Percentiles rank a stretch among this genome's conserved stretches.
phyloP scores from a whole-genome alignment of 345 rosid species.

The Salix exigua region DNA sequence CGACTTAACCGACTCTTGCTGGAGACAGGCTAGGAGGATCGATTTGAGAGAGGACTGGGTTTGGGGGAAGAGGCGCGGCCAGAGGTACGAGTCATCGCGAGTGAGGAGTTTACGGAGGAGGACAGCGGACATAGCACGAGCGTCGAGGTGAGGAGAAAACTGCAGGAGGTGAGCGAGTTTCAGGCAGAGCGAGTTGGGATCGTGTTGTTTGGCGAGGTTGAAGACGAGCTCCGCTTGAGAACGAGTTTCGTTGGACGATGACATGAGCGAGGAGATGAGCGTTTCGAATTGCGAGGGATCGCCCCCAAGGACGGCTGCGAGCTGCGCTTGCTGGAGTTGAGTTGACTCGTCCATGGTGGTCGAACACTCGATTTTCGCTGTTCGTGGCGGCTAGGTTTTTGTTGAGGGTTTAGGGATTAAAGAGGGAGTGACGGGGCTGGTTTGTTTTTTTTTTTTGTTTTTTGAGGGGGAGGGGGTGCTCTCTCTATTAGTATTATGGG shows the following conservation, averaged over 20 bases:
- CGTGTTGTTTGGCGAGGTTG: conserved; percentile 84
- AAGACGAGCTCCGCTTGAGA: conserved; percentile 79
- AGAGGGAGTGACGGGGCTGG: background rate
- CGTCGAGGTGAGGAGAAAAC: conserved; percentile 64
- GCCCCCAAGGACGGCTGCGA: conserved; percentile 72
- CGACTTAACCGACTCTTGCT: conserved; percentile 71
- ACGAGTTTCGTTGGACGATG: conserved; percentile 90
- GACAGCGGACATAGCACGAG: conserved; percentile 89
- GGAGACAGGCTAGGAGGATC: conserved; percentile 62
- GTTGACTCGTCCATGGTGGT: conserved; percentile 66
- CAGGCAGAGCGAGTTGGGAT: conserved; percentile 79
- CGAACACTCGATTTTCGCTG: conserved; percentile 9
- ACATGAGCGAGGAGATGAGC: conserved; percentile 83
- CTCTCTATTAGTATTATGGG: too few relatives aligned
- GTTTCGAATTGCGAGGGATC: conserved; percentile 83
- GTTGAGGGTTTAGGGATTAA: background rate
- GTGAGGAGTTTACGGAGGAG: conserved; percentile 92
- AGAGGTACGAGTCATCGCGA: conserved; percentile 80
- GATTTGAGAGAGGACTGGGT: conserved; percentile 88
- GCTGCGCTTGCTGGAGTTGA: conserved; percentile 75
- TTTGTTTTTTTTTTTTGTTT: too few relatives aligned
- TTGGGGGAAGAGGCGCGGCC: conserved; percentile 68
- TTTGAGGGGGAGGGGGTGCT: too few relatives aligned
- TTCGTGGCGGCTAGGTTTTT: background rate
- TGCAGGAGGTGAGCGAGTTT: conserved; percentile 85